Percentiles rank a stretch among this genome's conserved stretches.
These are phyloP conservation scores for Agroathelia rolfsii DNA, from an alignment of 1,284 basidiomycete species.

Conservation along the genomic window DNA sequence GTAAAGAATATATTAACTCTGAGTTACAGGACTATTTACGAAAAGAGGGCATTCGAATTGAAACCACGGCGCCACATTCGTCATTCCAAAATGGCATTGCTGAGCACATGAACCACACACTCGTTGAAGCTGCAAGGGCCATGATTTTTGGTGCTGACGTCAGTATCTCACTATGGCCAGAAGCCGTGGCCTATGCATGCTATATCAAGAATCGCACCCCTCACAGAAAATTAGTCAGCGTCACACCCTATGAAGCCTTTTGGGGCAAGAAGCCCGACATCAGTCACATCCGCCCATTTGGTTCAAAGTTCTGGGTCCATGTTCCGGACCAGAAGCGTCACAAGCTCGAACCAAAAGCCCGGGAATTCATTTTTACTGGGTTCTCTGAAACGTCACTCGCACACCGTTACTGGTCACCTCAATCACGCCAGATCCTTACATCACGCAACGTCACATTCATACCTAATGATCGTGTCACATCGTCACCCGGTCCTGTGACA, in stretches of 20 bases:
- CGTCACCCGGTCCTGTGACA: too few relatives aligned
- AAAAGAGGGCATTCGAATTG: conserved; percentile 11
- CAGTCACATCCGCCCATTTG: conserved; percentile 8
- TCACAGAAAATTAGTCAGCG: conserved; percentile 12
- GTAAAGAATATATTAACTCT: too few relatives aligned
- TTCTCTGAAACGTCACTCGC: conserved; percentile 12
- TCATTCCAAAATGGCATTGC: conserved; percentile 28
- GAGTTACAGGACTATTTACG: conserved; percentile 2
- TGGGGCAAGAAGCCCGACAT: conserved; percentile 14
- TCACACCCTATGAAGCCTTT: conserved; percentile 19
- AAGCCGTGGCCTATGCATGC: conserved; percentile 24
- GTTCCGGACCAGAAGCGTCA: too few relatives aligned
- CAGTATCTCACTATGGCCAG: conserved; percentile 27
- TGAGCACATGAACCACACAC: conserved; percentile 26
- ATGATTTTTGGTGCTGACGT: too few relatives aligned
- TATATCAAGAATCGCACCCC: conserved; percentile 20
- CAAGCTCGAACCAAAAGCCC: conserved; percentile 13
- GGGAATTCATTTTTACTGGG: conserved; percentile 15
- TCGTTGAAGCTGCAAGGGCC: too few relatives aligned
- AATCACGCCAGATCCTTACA: conserved; percentile 9
- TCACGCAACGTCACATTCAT: conserved; percentile 19
- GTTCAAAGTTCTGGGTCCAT: conserved; percentile 17
- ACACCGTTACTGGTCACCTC: conserved; percentile 14
- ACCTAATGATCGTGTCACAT: too few relatives aligned
- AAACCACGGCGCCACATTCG: conserved; percentile 25